Evolutionary conservation across 2,329 filamentous ascomycete genomes (phyloP), one percentile per base, ranked within the genome.

Genomic region (Escovopsis sp.): DNA sequence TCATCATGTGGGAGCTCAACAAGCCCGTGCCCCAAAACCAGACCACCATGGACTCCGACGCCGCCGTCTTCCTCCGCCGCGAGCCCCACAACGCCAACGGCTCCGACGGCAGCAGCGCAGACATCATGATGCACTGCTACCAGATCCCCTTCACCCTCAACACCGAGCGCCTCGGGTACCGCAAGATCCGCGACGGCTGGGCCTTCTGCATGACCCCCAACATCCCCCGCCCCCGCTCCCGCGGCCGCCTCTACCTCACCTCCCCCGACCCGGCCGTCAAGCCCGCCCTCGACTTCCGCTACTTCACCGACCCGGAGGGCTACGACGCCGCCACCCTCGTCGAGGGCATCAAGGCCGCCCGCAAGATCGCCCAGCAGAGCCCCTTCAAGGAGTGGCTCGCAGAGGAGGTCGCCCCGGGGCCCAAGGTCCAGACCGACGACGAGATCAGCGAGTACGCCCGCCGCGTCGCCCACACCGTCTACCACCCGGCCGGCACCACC

Each of bases 81-180:
- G 79, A 93, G 61, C 58, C 70, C 12, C 68, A 75, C 51, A 78
- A 88, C 55, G 82, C 84, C 2, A 59, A 64, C 7, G 69, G 70
- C 48, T 71, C 68, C 48, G 85, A 93, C 51, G 81, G 81, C 40
- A 74, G 82, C 47, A 79, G 84, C 42, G 83, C 82, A 48, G 87
- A 94, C 56, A 66, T 93, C 54, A 94, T 94, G 87, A 91, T 91
- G 82, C 86, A 94, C 67, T 94, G 86, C 73, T 94, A 94, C 68
- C 87, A 94, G 64, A 93, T 94, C 51, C 86, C 86, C 41, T 94
- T 94, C 65, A 84, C 80, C 47, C 76, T 87, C 51, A 94, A 94
- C 71, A 94, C 86, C 2, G 66, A 72, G 42, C 79, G 84, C 34
- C 72, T 94, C 10, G 86, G 86, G 50, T 94, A 79, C 56, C 69